phyloP scores from a whole-genome alignment of 2,329 filamentous ascomycete genomes.

The Pseudocercospora ulei region DNA sequence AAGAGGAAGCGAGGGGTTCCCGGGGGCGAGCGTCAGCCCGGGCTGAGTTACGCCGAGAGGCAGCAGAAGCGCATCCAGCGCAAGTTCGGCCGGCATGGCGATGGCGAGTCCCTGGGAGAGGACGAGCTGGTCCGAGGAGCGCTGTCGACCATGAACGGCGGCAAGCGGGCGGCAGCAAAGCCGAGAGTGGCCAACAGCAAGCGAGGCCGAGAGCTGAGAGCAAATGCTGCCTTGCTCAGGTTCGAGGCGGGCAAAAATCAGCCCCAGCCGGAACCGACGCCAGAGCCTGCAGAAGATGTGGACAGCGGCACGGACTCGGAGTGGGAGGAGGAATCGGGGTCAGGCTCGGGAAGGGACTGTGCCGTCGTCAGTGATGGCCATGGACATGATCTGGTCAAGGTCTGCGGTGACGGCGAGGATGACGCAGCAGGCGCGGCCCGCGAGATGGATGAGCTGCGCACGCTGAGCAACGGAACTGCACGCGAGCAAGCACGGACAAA shows the following conservation, averaged over 20 bases:
- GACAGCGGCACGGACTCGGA: constrained; percentile 43
- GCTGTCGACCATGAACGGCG: constrained; percentile 49
- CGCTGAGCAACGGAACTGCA: constrained; percentile 31
- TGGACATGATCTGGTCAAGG: constrained; percentile 60
- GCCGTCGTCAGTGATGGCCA: constrained; percentile 51
- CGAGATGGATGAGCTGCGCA: constrained; percentile 59
- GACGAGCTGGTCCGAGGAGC: constrained; percentile 57
- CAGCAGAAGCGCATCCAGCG: constrained; percentile 62
- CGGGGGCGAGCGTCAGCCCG: constrained; percentile 38
- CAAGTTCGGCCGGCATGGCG: constrained; percentile 76
- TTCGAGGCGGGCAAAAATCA: constrained; percentile 48
- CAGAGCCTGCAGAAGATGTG: constrained; percentile 35
- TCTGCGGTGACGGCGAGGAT: constrained; percentile 62
- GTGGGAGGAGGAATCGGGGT: constrained; percentile 31
- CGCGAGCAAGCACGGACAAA: neutral
- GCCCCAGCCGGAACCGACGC: constrained; percentile 31
- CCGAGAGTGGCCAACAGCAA: constrained; percentile 66
- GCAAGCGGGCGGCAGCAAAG: constrained; percentile 52
- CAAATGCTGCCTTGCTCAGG: constrained; percentile 64
- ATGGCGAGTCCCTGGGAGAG: constrained; percentile 58
- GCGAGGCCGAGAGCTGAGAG: constrained; percentile 63
- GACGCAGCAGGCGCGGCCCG: constrained; percentile 45
- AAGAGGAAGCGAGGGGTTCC: constrained; percentile 44
- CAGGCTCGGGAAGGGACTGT: constrained; percentile 51
- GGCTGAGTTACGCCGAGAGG: constrained; percentile 57